phyloP scores from a whole-genome alignment of 306 rosid genomes.

The Quercus robur region DNA sequence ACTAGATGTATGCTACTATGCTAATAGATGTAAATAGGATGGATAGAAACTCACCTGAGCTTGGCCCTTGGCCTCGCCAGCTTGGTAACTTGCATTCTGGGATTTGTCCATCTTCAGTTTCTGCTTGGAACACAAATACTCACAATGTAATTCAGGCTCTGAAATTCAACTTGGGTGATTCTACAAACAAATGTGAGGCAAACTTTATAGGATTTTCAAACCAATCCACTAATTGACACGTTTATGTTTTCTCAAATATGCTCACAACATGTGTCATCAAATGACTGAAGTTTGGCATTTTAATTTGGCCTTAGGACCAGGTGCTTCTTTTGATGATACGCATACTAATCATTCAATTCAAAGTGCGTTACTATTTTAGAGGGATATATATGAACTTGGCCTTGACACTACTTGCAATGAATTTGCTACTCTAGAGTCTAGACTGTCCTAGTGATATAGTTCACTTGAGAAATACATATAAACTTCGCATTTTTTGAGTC shows the following conservation, averaged over 20 bases:
- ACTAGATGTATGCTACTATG: neutral
- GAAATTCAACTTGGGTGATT: neutral
- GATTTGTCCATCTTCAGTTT: conserved; percentile 33
- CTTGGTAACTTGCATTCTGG: conserved; percentile 28
- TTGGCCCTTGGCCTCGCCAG: conserved; percentile 45
- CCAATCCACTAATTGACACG: neutral
- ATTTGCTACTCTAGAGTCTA: no score
- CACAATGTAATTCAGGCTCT: neutral
- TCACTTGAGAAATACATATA: no score
- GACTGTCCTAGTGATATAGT: no score
- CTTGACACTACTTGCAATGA: neutral
- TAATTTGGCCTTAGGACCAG: neutral
- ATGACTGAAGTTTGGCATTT: neutral
- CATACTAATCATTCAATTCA: neutral
- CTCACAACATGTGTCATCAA: neutral
- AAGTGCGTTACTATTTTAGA: neutral
- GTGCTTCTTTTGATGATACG: neutral
- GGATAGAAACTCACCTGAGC: conserved; percentile 21
- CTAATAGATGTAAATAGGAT: no score
- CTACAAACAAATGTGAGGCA: neutral
- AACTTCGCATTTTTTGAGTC: no score
- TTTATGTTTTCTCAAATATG: neutral
- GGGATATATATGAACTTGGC: neutral
- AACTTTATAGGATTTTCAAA: conserved; percentile 10
- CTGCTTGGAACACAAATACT: neutral